Conservation (phyloP, 495 filamentous ascomycete species). For the Platismatia glauca region DNA sequence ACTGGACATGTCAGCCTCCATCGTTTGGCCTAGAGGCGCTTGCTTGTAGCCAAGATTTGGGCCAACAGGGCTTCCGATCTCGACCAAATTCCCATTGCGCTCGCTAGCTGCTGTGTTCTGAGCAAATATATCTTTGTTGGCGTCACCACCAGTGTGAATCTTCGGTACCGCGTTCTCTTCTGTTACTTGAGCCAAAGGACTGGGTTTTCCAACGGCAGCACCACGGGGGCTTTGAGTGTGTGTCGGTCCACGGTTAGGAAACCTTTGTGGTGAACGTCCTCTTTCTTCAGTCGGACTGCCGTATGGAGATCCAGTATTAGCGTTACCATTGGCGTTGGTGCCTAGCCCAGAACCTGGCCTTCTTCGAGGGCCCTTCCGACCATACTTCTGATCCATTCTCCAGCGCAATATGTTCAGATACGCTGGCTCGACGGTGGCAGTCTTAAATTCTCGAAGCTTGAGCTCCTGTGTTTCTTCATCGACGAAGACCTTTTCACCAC, state of each 20-base stretch:
- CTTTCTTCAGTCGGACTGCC: slow-evolving; percentile 45
- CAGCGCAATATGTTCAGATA: slow-evolving; percentile 93
- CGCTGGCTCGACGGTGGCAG: slow-evolving; percentile 76
- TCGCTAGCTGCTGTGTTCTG: slow-evolving; percentile 29
- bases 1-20: slow-evolving; percentile 11
- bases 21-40: slow-evolving; percentile 7
- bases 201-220: slow-evolving; percentile 43
- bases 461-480: slow-evolving; percentile 89
- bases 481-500: slow-evolving; percentile 74
- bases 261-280: slow-evolving; percentile 47
- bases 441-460: slow-evolving; percentile 84
- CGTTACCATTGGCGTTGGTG: slow-evolving; percentile 26
- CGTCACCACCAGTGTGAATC: slow-evolving; percentile 28
- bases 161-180: slow-evolving; percentile 40
- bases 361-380: slow-evolving; percentile 47
- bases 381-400: slow-evolving; percentile 90
- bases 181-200: slow-evolving; percentile 45
- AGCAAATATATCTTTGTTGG: slow-evolving; percentile 27
- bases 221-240: slow-evolving; percentile 38
- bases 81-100: slow-evolving; percentile 36
- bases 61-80: slow-evolving; percentile 35
- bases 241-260: slow-evolving; percentile 36
- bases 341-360: slow-evolving; percentile 37
- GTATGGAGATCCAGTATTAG: slow-evolving; percentile 38
- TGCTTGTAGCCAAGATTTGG: slow-evolving; percentile 13